These are phyloP conservation scores for Cladophialophora psammophila DNA, from an alignment of 2,329 filamentous ascomycete genomes.

Conservation along the genomic window DNA sequence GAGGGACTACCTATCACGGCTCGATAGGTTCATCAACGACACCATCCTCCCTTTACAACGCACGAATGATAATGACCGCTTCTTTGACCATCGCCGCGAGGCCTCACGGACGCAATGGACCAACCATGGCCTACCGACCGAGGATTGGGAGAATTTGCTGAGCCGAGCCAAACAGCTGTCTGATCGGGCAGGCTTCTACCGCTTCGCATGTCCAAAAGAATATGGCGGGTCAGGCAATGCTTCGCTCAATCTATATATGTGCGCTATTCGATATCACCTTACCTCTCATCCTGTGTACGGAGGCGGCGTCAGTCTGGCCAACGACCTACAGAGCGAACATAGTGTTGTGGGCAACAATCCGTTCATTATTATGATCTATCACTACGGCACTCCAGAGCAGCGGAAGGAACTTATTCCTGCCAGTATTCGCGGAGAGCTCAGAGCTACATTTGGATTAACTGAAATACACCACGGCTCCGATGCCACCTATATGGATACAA, in stretches of 20 bases:
- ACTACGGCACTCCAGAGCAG: constrained; percentile 65
- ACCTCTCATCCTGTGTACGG: constrained; percentile 58
- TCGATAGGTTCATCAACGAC: constrained; percentile 64
- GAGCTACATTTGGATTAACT: constrained; percentile 68
- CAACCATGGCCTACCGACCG: constrained; percentile 61
- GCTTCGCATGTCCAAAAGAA: constrained; percentile 63
- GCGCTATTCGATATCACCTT: constrained; percentile 67
- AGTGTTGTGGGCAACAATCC: constrained; percentile 69
- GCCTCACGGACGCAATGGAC: constrained; percentile 69
- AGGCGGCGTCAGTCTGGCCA: constrained; percentile 66
- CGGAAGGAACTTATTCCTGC: constrained; percentile 62
- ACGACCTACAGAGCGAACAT: constrained; percentile 71
- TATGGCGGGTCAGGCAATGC: constrained; percentile 62
- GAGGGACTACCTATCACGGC: constrained; percentile 53
- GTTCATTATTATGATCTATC: constrained; percentile 67
- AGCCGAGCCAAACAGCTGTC: constrained; percentile 58
- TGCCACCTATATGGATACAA: constrained; percentile 68
- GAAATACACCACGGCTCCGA: constrained; percentile 69
- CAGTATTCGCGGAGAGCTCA: constrained; percentile 61
- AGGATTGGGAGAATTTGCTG: constrained; percentile 67
- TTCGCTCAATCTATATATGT: constrained; percentile 68
- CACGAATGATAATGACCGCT: constrained; percentile 65
- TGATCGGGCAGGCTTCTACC: constrained; percentile 67
- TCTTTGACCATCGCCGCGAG: constrained; percentile 71
- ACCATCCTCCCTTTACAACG: constrained; percentile 64